Percentiles rank a stretch among this genome's conserved stretches.
These are phyloP conservation scores for Cladorrhinum sp. DNA, from an alignment of 2,329 filamentous ascomycete genomes.

Conservation along the genomic window DNA sequence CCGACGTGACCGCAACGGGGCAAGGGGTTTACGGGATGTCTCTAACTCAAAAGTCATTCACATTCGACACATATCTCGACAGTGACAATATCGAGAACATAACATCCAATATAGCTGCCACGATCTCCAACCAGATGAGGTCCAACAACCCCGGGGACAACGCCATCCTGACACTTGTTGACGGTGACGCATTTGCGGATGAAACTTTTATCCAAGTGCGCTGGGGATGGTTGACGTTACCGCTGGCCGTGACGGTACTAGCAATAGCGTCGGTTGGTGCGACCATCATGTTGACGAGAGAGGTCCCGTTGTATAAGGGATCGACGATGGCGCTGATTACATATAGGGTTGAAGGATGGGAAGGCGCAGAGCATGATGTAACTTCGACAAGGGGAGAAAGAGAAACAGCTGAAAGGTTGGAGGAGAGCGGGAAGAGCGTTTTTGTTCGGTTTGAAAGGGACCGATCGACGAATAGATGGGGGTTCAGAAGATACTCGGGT, in stretches of 20 bases:
- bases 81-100: background rate
- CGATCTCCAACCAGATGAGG: background rate
- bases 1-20: too few relatives aligned
- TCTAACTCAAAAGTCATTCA: too few relatives aligned
- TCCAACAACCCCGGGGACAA: background rate
- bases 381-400: background rate
- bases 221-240: background rate
- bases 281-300: background rate
- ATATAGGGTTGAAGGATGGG: background rate
- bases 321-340: background rate
- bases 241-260: background rate
- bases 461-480: background rate
- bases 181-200: background rate
- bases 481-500: background rate
- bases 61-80: too few relatives aligned
- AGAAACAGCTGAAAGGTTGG: background rate
- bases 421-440: background rate
- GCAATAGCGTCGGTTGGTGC: background rate
- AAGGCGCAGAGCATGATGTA: background rate
- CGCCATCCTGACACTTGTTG: too few relatives aligned
- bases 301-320: background rate
- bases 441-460: background rate
- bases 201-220: background rate
- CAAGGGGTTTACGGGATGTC: too few relatives aligned
- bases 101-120: background rate